A percentile compares a stretch with the other conserved stretches of the same genome.
Conservation (phyloP, 1,139 yeast species). For the Zygotorulaspora mrakii region DNA sequence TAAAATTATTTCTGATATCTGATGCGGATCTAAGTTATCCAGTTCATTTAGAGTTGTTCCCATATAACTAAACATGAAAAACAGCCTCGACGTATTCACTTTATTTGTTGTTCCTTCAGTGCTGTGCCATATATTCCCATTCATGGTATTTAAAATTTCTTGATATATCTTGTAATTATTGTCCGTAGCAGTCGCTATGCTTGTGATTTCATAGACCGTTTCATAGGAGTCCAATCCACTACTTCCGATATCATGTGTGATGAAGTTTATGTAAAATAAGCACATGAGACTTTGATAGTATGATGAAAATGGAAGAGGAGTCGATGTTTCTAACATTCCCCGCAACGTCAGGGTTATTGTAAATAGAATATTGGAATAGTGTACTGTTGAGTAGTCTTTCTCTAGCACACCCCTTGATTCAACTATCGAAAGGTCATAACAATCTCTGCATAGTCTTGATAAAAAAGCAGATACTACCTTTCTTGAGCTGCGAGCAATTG, state of each 20-base stretch:
- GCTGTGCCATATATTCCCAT: slow-evolving; percentile 14
- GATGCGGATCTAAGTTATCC: slow-evolving; percentile 7
- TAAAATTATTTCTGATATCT: slow-evolving; percentile 14
- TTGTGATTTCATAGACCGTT: slow-evolving; percentile 22
- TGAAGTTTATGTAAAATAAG: slow-evolving; percentile 26
- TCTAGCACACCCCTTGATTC: slow-evolving; percentile 18
- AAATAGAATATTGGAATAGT: slow-evolving; percentile 24
- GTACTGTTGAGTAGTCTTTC: slow-evolving; percentile 19
- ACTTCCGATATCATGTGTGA: slow-evolving; percentile 30
- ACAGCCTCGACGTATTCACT: slow-evolving; percentile 23
- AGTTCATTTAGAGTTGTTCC: slow-evolving; percentile 19
- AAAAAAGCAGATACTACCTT: slow-evolving; percentile 7
- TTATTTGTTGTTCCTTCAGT: slow-evolving; percentile 16
- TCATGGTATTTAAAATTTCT: slow-evolving; percentile 16
- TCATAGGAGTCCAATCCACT: slow-evolving; percentile 32
- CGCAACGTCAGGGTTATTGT: slow-evolving; percentile 23
- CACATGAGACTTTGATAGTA: slow-evolving; percentile 19
- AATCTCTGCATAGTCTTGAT: slow-evolving; percentile 10
- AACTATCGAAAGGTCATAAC: slow-evolving; percentile 16
- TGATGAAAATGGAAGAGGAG: slow-evolving; percentile 12
- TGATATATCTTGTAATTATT: slow-evolving; percentile 2
- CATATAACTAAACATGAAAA: slow-evolving; percentile 28
- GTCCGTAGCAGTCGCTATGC: slow-evolving; percentile 12
- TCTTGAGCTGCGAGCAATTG: slow-evolving; percentile 7
- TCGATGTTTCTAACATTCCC: slow-evolving; percentile 18